A percentile compares a stretch with the other conserved stretches of the same genome.
Evolutionary conservation across 495 filamentous ascomycete species (phyloP).

Genomic region (Viridothelium virens): DNA sequence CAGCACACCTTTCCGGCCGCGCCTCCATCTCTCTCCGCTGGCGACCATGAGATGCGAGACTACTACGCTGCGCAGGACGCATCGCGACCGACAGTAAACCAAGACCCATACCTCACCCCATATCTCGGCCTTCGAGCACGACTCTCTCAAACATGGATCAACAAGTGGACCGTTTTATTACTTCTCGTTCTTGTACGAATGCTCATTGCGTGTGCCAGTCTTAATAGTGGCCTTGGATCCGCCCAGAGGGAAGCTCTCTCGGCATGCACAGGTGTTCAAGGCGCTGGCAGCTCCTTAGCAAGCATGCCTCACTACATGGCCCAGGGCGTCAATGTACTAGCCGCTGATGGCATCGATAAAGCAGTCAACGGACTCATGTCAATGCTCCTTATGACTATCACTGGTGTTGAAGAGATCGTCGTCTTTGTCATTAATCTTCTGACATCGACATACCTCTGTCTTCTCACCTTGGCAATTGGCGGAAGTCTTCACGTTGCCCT

Average conservation of each 20-base stretch:
- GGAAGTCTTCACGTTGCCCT: constrained; percentile 66
- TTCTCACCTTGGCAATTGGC: constrained; percentile 70
- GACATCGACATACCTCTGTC: constrained; percentile 78
- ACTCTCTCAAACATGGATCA: constrained; percentile 80
- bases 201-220: constrained; percentile 60
- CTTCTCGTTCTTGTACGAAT: constrained; percentile 74
- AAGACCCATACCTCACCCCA: constrained; percentile 63
- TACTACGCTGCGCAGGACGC: constrained; percentile 42
- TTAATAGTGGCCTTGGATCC: constrained; percentile 62
- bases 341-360: constrained; percentile 66
- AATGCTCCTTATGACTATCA: constrained; percentile 69
- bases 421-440: constrained; percentile 85
- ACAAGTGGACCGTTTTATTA: constrained; percentile 89
- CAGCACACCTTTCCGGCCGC: constrained; percentile 39
- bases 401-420: constrained; percentile 76
- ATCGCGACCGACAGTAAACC: constrained; percentile 43
- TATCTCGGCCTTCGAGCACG: constrained; percentile 86
- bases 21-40: constrained; percentile 48
- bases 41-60: constrained; percentile 49
- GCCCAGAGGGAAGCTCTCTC: constrained; percentile 75
- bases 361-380: constrained; percentile 67
- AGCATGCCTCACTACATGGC: constrained; percentile 95
- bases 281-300: constrained; percentile 88
- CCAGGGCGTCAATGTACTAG: constrained; percentile 76
- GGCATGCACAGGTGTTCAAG: constrained; percentile 87